Conservation (phyloP, 106 monocot species). For the Triglochin maritima region DNA sequence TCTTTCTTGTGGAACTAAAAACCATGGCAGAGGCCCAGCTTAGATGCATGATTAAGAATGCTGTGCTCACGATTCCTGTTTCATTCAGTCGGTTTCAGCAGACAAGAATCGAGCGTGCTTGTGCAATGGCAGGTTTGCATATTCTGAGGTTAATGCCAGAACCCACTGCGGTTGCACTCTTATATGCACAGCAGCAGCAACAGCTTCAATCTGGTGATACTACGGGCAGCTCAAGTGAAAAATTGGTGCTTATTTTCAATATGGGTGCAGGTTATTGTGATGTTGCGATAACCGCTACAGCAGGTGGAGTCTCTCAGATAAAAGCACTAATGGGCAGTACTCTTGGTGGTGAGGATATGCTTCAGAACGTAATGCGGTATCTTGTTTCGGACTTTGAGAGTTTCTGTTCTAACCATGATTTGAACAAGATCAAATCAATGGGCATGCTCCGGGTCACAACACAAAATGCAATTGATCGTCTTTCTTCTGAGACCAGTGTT, state of each 20-base stretch:
- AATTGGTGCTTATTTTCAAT: slow-evolving; percentile 67
- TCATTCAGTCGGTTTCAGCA: slow-evolving; percentile 75
- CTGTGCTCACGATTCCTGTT: slow-evolving; percentile 66
- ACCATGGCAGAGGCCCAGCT: slow-evolving; percentile 53
- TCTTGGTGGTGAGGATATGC: slow-evolving; percentile 68
- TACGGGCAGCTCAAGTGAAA: slow-evolving; percentile 54
- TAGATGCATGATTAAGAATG: slow-evolving; percentile 39
- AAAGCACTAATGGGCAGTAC: slow-evolving; percentile 40
- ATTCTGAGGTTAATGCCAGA: slow-evolving; percentile 72
- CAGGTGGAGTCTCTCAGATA: slow-evolving; percentile 73
- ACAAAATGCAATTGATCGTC: slow-evolving; percentile 52
- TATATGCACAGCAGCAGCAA: slow-evolving; percentile 75
- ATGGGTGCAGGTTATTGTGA: slow-evolving; percentile 87
- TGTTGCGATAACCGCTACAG: slow-evolving; percentile 58
- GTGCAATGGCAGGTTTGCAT: slow-evolving; percentile 68
- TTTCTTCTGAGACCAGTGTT: slow-evolving; percentile 33
- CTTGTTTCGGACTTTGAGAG: slow-evolving; percentile 43
- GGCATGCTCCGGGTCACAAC: slow-evolving; percentile 29
- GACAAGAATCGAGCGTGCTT: slow-evolving; percentile 70
- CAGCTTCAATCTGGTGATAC: slow-evolving; percentile 15
- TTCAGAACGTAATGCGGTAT: slow-evolving; percentile 39
- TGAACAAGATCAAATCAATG: slow-evolving; percentile 31
- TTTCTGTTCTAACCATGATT: slow-evolving; percentile 17
- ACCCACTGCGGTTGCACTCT: slow-evolving; percentile 65
- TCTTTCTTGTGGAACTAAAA: slow-evolving; percentile 52